Evolutionary conservation across 768 basidiomycete genomes (phyloP), one percentile per base, ranked within the genome.

Genomic region (Leucosporidium yakuticum): DNA sequence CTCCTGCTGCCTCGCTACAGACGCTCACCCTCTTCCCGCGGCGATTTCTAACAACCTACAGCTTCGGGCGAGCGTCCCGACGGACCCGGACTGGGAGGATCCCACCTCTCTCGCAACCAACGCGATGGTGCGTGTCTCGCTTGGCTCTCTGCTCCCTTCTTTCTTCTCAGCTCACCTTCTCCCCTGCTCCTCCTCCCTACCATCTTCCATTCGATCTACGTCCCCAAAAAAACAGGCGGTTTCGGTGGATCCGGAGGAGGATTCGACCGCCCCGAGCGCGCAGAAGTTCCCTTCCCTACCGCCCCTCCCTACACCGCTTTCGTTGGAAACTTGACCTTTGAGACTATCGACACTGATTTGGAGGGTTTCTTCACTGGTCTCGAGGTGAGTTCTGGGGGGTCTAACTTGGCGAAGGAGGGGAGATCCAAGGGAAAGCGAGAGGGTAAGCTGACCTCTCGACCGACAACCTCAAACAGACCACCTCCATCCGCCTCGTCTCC

Each of bases 241-340:
- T 65, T 66, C 59, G 63, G 63, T 20, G 56, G 36, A 21, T 25
- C 36, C 15, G 36, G 15, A 20, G 23, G 36, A 8, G 31, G 31
- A 19, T 50, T 56, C 25, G 44, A 70, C 57, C 60, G 70, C 34
- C 83, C 88, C 70, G 83, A 85, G 56, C 85, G 92, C 65, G 93
- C 95, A 77, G 94, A 98, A 77, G 82, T 98, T 25, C 93, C 95
- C n/a, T 79, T 98, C n/a, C 96, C 96, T 20, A 89, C 90, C 55
- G 85, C 85, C 64, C 91, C 96, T 19, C 96, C 96, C 6, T 99
- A 86, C 81, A 98, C 93, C 32, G 93, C 90, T n/a, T 98, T 91
- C 76, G 84, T 98, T 74, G 96, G 95, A 62, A 99, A 98, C 80
- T 82, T 99, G 47, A 84, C 91, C 8, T 99, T 97, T 70, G 96